phyloP scores from a whole-genome alignment of 73 alveolate species.

The Paramecium primaurelia region DNA sequence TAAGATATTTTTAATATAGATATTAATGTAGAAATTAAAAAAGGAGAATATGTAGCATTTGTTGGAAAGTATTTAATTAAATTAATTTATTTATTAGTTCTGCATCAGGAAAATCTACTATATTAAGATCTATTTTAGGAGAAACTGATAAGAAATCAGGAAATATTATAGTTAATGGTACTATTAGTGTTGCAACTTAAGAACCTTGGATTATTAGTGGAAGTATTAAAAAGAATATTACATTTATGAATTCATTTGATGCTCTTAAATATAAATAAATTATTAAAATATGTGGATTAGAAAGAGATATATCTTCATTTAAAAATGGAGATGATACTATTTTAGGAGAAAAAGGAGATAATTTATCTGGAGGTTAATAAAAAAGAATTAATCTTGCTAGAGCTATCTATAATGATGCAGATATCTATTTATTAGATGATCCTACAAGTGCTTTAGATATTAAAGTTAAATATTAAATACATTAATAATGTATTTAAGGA shows the following conservation, averaged over 20 bases:
- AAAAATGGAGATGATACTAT: slow-evolving; percentile 57
- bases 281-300: slow-evolving; percentile 66
- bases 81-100: too few relatives aligned
- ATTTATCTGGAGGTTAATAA: slow-evolving; percentile 75
- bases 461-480: slow-evolving; percentile 81
- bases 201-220: slow-evolving; percentile 45
- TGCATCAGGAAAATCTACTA: too few relatives aligned
- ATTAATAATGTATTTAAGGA: slow-evolving; percentile 71
- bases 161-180: background rate
- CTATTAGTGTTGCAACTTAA: background rate
- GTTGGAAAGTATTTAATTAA: too few relatives aligned
- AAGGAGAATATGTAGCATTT: background rate
- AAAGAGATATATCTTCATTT: slow-evolving; percentile 19
- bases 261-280: background rate
- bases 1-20: background rate
- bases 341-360: slow-evolving; percentile 70
- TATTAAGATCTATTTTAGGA: too few relatives aligned
- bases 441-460: slow-evolving; percentile 94
- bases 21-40: background rate
- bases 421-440: slow-evolving; percentile 89
- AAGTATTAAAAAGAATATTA: background rate
- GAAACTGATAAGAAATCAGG: too few relatives aligned
- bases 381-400: slow-evolving; percentile 77
- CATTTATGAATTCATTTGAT: background rate
- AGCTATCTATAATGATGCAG: slow-evolving; percentile 80